phyloP scores from a whole-genome alignment of 345 rosid genomes.

The Eucalyptus pauciflora region DNA sequence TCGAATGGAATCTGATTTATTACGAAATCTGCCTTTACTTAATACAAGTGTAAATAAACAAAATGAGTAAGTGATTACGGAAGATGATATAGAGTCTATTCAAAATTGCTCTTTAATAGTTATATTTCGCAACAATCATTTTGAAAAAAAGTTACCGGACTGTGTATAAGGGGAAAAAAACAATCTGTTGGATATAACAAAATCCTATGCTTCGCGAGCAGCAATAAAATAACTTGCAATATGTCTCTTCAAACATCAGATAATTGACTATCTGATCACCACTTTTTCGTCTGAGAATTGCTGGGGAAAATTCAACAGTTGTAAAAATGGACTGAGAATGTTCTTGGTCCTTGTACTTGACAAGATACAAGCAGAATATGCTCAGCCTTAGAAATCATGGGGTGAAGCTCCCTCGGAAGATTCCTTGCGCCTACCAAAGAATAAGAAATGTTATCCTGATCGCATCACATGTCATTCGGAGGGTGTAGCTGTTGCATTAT shows the following conservation, averaged over 20 bases:
- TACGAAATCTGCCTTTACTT: rapidly evolving
- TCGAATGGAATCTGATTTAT: rapidly evolving
- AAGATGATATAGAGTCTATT: not conserved
- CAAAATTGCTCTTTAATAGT: not conserved
- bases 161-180: not conserved
- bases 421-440: not conserved
- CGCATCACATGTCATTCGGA: not conserved
- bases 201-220: not conserved
- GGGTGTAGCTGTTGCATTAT: not conserved
- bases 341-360: not conserved
- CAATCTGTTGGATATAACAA: not conserved
- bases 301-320: not conserved
- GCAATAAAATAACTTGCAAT: not conserved
- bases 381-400: not conserved
- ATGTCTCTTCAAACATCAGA: not conserved
- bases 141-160: not conserved
- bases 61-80: not conserved
- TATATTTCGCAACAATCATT: not conserved
- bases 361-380: not conserved
- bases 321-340: not conserved
- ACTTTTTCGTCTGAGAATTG: not conserved
- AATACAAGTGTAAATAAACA: not conserved
- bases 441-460: not conserved
- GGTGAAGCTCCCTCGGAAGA: not conserved
- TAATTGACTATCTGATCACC: not conserved